Evolutionary conservation across 1,284 basidiomycete genomes (phyloP), one percentile per base, ranked within the genome.

Genomic region (Malassezia obtusa): DNA sequence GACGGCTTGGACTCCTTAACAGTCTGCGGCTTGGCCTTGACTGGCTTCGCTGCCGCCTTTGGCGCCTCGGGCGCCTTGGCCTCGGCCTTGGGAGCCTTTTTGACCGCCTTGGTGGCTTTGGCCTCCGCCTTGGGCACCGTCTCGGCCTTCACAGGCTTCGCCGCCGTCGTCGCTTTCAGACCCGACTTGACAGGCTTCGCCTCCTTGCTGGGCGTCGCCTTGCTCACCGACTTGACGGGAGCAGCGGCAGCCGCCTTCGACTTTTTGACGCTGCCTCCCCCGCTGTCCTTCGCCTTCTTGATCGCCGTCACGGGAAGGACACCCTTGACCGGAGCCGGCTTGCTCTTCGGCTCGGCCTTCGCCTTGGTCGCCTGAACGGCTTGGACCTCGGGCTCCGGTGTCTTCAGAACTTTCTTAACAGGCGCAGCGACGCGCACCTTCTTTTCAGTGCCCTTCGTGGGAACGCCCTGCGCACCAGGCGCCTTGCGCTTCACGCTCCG

Each of bases 31-130:
- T 15, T 17, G 33, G 11, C 12, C 33, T 10, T 6, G 28, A 12
- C 12, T 12, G 28, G 7, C 28, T 30, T 35, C 3, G n/a, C 33
- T n/a, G n/a, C n/a, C 3, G 33, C 4, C 33, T 35, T 35, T 14
- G 33, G 4, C 33, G 12, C 8, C 39, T 40, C 28, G 3, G 36
- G 19, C 14, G 33, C 33, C 4, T 10, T 10, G 12, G n/a, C 33
- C 3, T 8, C 19, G 9, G 9, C 21, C 36, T 22, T 37, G 19
- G 4, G 19, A 17, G 36, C 19, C 36, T 6, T 21, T 8, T 37
- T 35, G 32, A n/a, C n/a, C 17, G 56, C 52, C 22, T 48, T 52
- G 14, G 55, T 48, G 44, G 57, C 58, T 49, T 61, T 58, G 28
- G 49, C 53, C 33, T 36, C n/a, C 8, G 17, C 33, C 12, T 7